phyloP scores from a whole-genome alignment of 306 rosid species.

The Herpetospermum pedunculosum region DNA sequence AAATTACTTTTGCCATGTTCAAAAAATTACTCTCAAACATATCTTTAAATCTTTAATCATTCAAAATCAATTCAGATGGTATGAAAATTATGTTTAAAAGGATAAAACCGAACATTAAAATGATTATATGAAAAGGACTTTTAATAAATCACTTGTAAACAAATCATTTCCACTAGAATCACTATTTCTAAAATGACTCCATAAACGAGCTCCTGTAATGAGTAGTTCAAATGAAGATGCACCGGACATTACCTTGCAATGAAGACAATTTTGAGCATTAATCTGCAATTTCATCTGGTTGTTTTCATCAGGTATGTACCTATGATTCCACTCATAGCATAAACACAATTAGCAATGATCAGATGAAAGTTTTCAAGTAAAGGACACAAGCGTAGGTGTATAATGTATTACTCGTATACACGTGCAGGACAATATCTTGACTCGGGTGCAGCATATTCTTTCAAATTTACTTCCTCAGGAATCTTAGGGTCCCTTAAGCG shows the following conservation, averaged over 20 bases:
- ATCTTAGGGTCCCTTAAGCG: conserved; percentile 57
- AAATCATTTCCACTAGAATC: too few relatives aligned
- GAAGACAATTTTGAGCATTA: conserved; percentile 90
- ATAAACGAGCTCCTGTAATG: too few relatives aligned
- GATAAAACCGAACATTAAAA: too few relatives aligned
- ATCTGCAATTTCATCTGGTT: conserved; percentile 63
- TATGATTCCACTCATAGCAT: conserved; percentile 12
- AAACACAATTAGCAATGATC: neutral
- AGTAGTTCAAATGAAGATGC: neutral
- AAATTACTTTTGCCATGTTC: too few relatives aligned
- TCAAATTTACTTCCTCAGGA: conserved; percentile 66
- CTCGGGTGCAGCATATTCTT: conserved; percentile 68
- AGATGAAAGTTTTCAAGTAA: neutral
- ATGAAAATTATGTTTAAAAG: too few relatives aligned
- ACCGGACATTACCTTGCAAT: conserved; percentile 67
- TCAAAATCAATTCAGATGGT: too few relatives aligned
- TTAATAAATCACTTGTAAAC: too few relatives aligned
- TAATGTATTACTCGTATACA: conserved; percentile 82
- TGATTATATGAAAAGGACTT: too few relatives aligned
- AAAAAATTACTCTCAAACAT: too few relatives aligned
- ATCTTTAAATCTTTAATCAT: too few relatives aligned
- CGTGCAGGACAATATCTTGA: conserved; percentile 92
- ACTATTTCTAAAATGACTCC: too few relatives aligned
- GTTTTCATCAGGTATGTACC: conserved; percentile 56
- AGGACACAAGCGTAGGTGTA: neutral